These are phyloP conservation scores for Hymenotorrendiella dingleyae DNA, from an alignment of 2,329 filamentous ascomycete species.

Conservation along the genomic window DNA sequence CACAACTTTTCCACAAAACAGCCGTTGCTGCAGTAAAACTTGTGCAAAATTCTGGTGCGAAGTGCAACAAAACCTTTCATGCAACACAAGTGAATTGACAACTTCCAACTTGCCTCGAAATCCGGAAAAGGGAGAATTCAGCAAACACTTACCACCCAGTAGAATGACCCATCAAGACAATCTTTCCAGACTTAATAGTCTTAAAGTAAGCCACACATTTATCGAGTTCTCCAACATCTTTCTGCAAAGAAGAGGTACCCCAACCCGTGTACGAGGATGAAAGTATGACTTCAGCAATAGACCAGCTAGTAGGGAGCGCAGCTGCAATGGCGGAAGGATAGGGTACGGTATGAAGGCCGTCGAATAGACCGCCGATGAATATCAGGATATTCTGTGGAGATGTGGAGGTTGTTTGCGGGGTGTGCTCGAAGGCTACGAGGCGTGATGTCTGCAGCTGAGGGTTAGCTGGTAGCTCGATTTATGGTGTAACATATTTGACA, in stretches of 20 bases:
- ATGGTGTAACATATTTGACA: no score
- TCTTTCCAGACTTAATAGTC: conserved; percentile 38
- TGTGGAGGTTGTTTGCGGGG: conserved; percentile 12
- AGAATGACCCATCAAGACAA: conserved; percentile 65
- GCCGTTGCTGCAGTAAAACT: no score
- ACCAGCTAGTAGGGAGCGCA: conserved; percentile 35
- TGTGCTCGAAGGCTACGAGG: conserved; percentile 31
- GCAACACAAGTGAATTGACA: no score
- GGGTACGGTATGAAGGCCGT: conserved; percentile 43
- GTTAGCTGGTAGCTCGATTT: no score
- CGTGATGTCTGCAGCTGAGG: conserved; percentile 20
- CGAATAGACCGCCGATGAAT: conserved; percentile 49
- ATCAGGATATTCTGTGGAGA: conserved; percentile 40
- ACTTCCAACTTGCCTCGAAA: neutral
- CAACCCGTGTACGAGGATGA: conserved; percentile 35
- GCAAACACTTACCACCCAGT: conserved; percentile 46
- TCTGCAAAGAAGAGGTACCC: conserved; percentile 39
- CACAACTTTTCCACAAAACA: no score
- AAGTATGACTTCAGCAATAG: conserved; percentile 40
- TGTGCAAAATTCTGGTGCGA: no score
- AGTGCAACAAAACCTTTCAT: no score
- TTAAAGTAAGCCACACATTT: conserved; percentile 44
- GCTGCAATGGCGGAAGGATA: conserved; percentile 39
- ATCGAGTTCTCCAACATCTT: conserved; percentile 44
- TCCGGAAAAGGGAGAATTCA: neutral